These are phyloP conservation scores for Clitopilus passeckerianus DNA, from an alignment of 768 basidiomycete species.

Conservation along the genomic window DNA sequence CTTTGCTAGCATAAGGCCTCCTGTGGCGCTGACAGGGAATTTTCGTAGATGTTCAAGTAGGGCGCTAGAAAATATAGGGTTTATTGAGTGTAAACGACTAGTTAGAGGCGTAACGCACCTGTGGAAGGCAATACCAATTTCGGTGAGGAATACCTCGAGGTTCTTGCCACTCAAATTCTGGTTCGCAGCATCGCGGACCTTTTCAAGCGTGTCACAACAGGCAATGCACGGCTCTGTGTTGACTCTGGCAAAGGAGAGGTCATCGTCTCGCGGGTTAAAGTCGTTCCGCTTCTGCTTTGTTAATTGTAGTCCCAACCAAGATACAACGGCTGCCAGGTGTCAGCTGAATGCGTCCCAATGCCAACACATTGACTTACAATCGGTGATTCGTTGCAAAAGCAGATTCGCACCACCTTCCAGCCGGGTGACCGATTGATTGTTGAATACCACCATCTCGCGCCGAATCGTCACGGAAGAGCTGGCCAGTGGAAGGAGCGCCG, in stretches of 20 bases:
- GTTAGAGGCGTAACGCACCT: slow-evolving; percentile 38
- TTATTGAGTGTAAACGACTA: too few species aligned
- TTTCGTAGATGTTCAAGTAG: slow-evolving; percentile 93
- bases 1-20: slow-evolving; percentile 98
- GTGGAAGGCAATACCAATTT: slow-evolving; percentile 93
- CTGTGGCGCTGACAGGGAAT: slow-evolving; percentile 95
- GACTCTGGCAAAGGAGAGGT: slow-evolving; percentile 88
- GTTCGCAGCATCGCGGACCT: slow-evolving; percentile 70
- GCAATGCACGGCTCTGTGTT: slow-evolving; percentile 90
- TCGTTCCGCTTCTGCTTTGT: slow-evolving; percentile 93
- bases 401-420: slow-evolving; percentile 81
- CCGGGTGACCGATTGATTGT: slow-evolving; percentile 80
- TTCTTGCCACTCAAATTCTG: slow-evolving; percentile 89
- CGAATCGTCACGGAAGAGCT: slow-evolving; percentile 81
- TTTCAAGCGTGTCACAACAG: slow-evolving; percentile 83
- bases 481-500: slow-evolving; percentile 84
- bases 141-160: slow-evolving; percentile 85
- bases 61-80: slow-evolving; percentile 42
- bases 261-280: slow-evolving; percentile 96
- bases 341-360: neutral
- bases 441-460: slow-evolving; percentile 90
- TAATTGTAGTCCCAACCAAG: slow-evolving; percentile 73
- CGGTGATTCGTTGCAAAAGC: slow-evolving; percentile 75
- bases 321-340: slow-evolving; percentile 49
- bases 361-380: slow-evolving; percentile 45